Percentiles rank a stretch among this genome's conserved stretches.
Conservation (phyloP, 2,329 filamentous ascomycete genomes). For the Scedosporium boydii region DNA sequence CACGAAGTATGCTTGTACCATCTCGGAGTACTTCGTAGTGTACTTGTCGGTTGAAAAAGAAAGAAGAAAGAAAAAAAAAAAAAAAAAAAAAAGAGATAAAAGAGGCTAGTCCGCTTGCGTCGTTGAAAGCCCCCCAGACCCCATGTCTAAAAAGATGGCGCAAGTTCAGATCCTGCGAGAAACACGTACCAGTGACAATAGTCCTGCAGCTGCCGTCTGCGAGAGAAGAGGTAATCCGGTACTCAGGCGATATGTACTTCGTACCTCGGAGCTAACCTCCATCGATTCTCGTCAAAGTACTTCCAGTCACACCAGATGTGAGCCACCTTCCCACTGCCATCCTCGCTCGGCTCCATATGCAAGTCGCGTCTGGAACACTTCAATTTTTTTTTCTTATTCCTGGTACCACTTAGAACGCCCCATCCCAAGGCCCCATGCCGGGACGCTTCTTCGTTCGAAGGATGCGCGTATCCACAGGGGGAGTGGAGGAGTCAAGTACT, state of each 20-base stretch:
- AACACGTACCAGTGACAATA: no score
- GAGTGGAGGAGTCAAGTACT: not conserved
- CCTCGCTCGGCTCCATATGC: not conserved
- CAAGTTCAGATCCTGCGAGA: not conserved
- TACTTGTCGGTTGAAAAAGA: not conserved
- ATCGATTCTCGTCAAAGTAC: no score
- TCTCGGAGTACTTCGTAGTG: no score
- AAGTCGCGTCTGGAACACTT: conserved; percentile 1
- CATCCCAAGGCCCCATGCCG: not conserved
- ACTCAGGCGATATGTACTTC: no score
- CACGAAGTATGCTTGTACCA: no score
- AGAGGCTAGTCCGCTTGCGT: not conserved
- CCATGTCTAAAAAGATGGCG: not conserved
- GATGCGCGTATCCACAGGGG: not conserved
- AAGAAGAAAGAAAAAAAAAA: not conserved
- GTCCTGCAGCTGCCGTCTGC: no score
- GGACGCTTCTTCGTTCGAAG: not conserved
- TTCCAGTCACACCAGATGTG: no score
- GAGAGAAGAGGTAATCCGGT: no score
- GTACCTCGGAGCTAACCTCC: no score
- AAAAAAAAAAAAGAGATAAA: not conserved
- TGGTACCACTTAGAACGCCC: not conserved
- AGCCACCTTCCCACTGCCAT: not conserved
- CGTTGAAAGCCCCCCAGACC: not conserved
- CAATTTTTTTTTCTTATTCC: not conserved